Conservation (phyloP, 2,329 filamentous ascomycete genomes). For the Sclerotinia nivalis region DNA sequence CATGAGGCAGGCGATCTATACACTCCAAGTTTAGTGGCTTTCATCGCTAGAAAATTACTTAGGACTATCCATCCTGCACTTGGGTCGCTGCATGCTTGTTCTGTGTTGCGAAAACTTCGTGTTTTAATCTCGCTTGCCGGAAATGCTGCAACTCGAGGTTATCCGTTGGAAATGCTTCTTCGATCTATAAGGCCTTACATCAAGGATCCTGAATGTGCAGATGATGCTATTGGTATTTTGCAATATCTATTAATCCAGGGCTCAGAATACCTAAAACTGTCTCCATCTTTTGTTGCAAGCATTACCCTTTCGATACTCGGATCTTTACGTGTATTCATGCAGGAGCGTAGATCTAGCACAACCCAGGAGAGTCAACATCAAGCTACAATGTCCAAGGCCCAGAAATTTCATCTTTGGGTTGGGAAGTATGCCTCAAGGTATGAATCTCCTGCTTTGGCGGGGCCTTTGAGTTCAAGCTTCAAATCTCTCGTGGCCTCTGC, state of each 20-base stretch:
- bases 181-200: constrained; percentile 78
- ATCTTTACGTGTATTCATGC: constrained; percentile 74
- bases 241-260: constrained; percentile 79
- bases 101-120: constrained; percentile 81
- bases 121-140: constrained; percentile 80
- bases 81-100: constrained; percentile 83
- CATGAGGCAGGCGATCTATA: constrained; percentile 67
- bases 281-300: constrained; percentile 77
- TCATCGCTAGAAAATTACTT: constrained; percentile 74
- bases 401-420: constrained; percentile 78
- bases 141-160: constrained; percentile 68
- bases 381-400: constrained; percentile 73
- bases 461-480: constrained; percentile 58
- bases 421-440: constrained; percentile 66
- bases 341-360: constrained; percentile 72
- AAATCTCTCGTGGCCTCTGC: constrained; percentile 67
- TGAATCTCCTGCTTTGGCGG: constrained; percentile 45
- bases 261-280: constrained; percentile 59
- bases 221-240: constrained; percentile 84
- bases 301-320: constrained; percentile 77
- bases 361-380: constrained; percentile 83
- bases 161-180: constrained; percentile 87
- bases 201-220: constrained; percentile 80
- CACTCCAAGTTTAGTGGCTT: constrained; percentile 72
- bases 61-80: constrained; percentile 80